These are phyloP conservation scores for Chamaecrista fasciculata DNA, from an alignment of 306 rosid species.

Conservation along the genomic window DNA sequence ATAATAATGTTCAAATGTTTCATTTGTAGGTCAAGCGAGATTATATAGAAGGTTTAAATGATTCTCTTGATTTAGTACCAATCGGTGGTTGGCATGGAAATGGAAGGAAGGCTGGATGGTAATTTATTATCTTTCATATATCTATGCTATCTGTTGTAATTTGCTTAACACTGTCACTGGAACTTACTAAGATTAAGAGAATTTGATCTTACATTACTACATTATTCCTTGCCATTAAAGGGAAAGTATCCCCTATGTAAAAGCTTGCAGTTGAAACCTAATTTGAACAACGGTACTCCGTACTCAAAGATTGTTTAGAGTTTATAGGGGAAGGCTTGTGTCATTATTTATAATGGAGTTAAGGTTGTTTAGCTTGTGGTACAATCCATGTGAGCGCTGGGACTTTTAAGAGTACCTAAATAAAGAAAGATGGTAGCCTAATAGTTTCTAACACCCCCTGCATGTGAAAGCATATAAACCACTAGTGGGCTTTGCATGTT, in stretches of 20 bases:
- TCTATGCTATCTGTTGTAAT: slow-evolving; percentile 13
- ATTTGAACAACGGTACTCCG: not conserved
- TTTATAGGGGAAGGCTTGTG: too few relatives aligned
- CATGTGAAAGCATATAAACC: too few relatives aligned
- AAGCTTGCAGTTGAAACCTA: not conserved
- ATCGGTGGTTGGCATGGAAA: slow-evolving; percentile 98
- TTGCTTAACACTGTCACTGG: slow-evolving; percentile 16
- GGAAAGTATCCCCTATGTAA: not conserved
- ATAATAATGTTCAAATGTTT: not conserved
- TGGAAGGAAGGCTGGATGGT: slow-evolving; percentile 98
- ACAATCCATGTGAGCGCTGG: too few relatives aligned
- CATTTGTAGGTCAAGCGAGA: slow-evolving; percentile 83
- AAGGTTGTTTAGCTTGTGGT: too few relatives aligned
- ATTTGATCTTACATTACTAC: slow-evolving; percentile 18
- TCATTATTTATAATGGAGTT: too few relatives aligned
- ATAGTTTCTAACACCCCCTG: too few relatives aligned
- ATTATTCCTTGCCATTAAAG: slow-evolving; percentile 7
- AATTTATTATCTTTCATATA: slow-evolving; percentile 16
- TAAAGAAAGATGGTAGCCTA: too few relatives aligned
- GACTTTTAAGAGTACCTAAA: too few relatives aligned
- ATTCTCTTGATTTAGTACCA: slow-evolving; percentile 90
- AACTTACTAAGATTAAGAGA: not conserved
- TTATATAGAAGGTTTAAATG: slow-evolving; percentile 78
- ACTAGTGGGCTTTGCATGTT: too few relatives aligned
- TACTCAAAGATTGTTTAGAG: not conserved